Evolutionary conservation across 78 protist species (phyloP).

Genomic region (Protostelium mycophagum): DNA sequence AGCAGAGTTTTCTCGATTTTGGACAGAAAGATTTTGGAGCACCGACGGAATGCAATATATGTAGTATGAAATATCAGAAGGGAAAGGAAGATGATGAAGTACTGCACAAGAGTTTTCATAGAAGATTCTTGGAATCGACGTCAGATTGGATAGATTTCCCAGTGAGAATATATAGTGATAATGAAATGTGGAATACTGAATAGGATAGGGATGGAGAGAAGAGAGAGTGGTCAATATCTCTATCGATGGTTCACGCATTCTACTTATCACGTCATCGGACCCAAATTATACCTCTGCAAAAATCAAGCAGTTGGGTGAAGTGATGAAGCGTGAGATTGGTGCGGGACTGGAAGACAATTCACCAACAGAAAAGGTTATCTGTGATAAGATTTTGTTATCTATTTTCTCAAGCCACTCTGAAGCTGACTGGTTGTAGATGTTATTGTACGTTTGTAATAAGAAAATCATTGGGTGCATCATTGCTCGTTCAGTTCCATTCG

Average conservation of each 20-base stretch:
- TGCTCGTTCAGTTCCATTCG: background rate
- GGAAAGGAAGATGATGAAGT: background rate
- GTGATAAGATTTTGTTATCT: too few relatives aligned
- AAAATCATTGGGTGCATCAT: background rate
- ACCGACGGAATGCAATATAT: background rate
- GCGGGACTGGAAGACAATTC: too few relatives aligned
- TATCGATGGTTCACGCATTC: background rate
- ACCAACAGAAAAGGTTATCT: too few relatives aligned
- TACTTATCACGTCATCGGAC: background rate
- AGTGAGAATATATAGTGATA: too few relatives aligned
- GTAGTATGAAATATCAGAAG: background rate
- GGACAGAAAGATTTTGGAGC: background rate
- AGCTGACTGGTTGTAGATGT: background rate
- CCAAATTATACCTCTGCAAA: background rate
- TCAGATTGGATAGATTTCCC: background rate
- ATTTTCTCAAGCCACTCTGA: too few relatives aligned
- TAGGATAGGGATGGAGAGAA: background rate
- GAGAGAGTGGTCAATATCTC: background rate
- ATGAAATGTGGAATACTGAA: too few relatives aligned
- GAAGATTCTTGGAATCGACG: background rate
- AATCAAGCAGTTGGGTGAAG: background rate
- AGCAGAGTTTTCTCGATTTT: background rate
- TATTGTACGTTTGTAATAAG: background rate
- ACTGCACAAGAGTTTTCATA: background rate
- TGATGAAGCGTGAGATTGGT: background rate